These are phyloP conservation scores for Dimocarpus longan DNA, from an alignment of 345 rosid genomes.

Conservation along the genomic window DNA sequence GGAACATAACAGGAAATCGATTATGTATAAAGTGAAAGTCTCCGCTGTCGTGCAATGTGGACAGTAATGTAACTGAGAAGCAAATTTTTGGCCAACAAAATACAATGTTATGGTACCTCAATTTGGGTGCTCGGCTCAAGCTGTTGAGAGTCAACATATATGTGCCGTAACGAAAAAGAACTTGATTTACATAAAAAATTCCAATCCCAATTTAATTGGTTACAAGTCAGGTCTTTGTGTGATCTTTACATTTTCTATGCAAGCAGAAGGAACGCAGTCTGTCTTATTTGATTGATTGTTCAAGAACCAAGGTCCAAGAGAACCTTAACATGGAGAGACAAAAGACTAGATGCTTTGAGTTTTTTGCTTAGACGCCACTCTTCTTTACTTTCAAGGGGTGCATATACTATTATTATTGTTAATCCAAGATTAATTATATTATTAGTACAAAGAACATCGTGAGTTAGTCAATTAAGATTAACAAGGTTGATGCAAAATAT, in stretches of 20 bases:
- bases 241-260: neutral
- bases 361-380: constrained; percentile 33
- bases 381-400: constrained; percentile 16
- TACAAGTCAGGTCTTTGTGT: neutral
- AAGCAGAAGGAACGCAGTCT: neutral
- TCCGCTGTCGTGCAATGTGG: no score
- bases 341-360: constrained; percentile 1
- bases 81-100: neutral
- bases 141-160: neutral
- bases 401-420: neutral
- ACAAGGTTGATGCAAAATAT: neutral
- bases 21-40: no score
- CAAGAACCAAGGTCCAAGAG: neutral
- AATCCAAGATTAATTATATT: neutral
- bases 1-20: no score
- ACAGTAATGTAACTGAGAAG: no score
- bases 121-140: neutral
- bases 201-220: neutral
- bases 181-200: neutral
- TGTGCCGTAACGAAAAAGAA: constrained; percentile 22
- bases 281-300: neutral
- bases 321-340: constrained; percentile 6
- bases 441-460: neutral
- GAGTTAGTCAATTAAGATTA: neutral
- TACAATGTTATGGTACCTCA: neutral